Evolutionary conservation across 2,329 filamentous ascomycete genomes (phyloP).

Genomic region (Pseudocercospora vitis): DNA sequence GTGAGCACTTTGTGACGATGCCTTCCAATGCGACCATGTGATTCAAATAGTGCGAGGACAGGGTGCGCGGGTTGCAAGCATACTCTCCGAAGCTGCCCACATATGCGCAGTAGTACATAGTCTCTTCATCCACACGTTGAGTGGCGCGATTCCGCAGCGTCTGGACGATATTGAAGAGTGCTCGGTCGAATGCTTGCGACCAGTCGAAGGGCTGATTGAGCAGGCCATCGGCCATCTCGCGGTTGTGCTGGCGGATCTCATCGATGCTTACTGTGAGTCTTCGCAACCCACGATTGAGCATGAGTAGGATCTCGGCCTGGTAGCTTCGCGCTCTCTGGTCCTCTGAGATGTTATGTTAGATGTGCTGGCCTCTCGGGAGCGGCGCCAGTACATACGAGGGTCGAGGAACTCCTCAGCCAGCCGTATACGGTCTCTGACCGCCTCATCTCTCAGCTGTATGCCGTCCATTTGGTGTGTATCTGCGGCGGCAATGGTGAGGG

Average conservation of each 20-base stretch:
- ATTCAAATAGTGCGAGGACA: slow-evolving; percentile 87
- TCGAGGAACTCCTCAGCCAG: slow-evolving; percentile 91
- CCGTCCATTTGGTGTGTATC: slow-evolving; percentile 60
- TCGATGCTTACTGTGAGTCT: slow-evolving; percentile 69
- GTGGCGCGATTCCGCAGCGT: slow-evolving; percentile 73
- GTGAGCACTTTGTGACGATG: slow-evolving; percentile 92
- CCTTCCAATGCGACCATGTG: slow-evolving; percentile 97
- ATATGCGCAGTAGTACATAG: slow-evolving; percentile 92
- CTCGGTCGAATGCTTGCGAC: slow-evolving; percentile 81
- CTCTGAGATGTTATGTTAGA: slow-evolving; percentile 42
- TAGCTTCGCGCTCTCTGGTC: slow-evolving; percentile 70
- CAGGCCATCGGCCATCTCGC: slow-evolving; percentile 75
- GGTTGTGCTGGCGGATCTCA: slow-evolving; percentile 83
- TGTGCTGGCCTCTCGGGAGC: too few relatives aligned
- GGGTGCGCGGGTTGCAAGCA: slow-evolving; percentile 88
- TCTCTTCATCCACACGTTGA: slow-evolving; percentile 74
- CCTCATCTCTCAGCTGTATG: slow-evolving; percentile 78
- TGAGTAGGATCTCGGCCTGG: slow-evolving; percentile 80
- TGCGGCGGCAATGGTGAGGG: neutral
- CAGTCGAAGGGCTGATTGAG: slow-evolving; percentile 87
- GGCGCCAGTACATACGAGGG: slow-evolving; percentile 72
- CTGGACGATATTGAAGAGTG: slow-evolving; percentile 83
- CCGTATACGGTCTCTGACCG: slow-evolving; percentile 77
- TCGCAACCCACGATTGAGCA: slow-evolving; percentile 63
- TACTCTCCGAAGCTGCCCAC: slow-evolving; percentile 94